Evolutionary conservation across 1,139 yeast genomes (phyloP).

Genomic region (Insectozyma bohioensis): DNA sequence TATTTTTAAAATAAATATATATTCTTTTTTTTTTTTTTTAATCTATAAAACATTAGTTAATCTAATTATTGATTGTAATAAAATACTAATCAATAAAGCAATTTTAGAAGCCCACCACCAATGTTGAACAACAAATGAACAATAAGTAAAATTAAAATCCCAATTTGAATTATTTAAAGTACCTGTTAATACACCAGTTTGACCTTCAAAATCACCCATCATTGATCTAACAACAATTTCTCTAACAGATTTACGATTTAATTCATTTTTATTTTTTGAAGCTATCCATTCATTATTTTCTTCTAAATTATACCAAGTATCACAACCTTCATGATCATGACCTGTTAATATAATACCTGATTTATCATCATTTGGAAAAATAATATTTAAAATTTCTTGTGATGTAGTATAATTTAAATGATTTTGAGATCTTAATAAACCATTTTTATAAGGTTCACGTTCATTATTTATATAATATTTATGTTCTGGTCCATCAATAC

Average conservation of each 20-base stretch:
- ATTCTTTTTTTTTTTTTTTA: slow-evolving; percentile 1
- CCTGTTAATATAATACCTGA: slow-evolving; percentile 87
- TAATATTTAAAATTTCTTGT: slow-evolving; percentile 62
- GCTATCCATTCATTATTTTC: slow-evolving; percentile 58
- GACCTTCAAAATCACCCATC: slow-evolving; percentile 97
- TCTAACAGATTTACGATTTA: slow-evolving; percentile 44
- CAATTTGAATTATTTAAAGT: slow-evolving; percentile 48
- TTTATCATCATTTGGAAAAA: slow-evolving; percentile 61
- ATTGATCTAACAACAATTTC: slow-evolving; percentile 88
- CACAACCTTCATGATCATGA: slow-evolving; percentile 96
- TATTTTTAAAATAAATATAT: too few relatives aligned
- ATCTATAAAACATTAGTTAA: slow-evolving; percentile 4
- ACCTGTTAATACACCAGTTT: slow-evolving; percentile 82
- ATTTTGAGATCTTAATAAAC: slow-evolving; percentile 80
- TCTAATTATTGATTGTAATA: slow-evolving; percentile 32
- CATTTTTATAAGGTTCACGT: slow-evolving; percentile 66
- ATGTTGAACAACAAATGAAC: slow-evolving; percentile 87
- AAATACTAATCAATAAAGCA: slow-evolving; percentile 43
- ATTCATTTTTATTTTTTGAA: slow-evolving; percentile 31
- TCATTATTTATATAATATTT: slow-evolving; percentile 52
- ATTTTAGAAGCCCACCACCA: slow-evolving; percentile 92
- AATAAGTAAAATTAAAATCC: slow-evolving; percentile 69
- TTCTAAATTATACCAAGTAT: slow-evolving; percentile 52
- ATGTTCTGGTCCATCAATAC: slow-evolving; percentile 80
- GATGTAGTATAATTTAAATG: slow-evolving; percentile 70